Base-by-base conservation (phyloP, 2,329 filamentous ascomycete genomes). In the Hypoxylon sp. region DNA sequence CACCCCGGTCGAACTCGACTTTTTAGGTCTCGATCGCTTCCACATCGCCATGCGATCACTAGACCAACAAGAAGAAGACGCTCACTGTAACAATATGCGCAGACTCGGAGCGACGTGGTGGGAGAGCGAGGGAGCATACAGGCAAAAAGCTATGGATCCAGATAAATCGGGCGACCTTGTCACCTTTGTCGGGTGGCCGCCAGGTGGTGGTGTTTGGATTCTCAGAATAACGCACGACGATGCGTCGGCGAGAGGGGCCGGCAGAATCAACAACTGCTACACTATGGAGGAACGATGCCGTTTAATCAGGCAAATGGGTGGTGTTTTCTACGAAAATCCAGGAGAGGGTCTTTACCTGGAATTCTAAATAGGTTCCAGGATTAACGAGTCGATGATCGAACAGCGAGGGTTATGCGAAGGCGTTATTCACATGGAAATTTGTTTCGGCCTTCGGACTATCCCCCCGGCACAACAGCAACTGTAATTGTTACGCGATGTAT, bases 31-130 rank as follows among this genome's bases (percentile, higher is more conserved):
- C 11, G 68, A 70, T 40, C 68, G 68, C 44, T 70, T 68, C 54
- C 68, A 70, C 55, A 70, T 70, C 61, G 68, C 68, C 42, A 70
- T 70, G 68, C 53, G 68, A 25, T 59, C 68, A 11, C 20, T 40
- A 2, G 61, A 70, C 54, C 68, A 70, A 22, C 50, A 64, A 20
- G 68, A 70, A 11, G 68, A 70, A 14, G 68, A 70, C 37, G 35
- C 22, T 2, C 61, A 65, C 27, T 70, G 68, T 46, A 54, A 51
- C 44, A 70, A 70, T 50, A 70, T 70, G 68, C 64, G 68, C 58
- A 70, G 57, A 17, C 68, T 70, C 49, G 68, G 68, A 48, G 68
- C 68, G 30, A 70, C 64, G 8, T 70, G 68, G 68, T 70, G 68
- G 68, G 64, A 68, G 30, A 70, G 68, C 54, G 68, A 70, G 31